Evolutionary conservation across 768 basidiomycete species (phyloP), one percentile per base, ranked within the genome.

Genomic region (Tylopilus subfusipes): DNA sequence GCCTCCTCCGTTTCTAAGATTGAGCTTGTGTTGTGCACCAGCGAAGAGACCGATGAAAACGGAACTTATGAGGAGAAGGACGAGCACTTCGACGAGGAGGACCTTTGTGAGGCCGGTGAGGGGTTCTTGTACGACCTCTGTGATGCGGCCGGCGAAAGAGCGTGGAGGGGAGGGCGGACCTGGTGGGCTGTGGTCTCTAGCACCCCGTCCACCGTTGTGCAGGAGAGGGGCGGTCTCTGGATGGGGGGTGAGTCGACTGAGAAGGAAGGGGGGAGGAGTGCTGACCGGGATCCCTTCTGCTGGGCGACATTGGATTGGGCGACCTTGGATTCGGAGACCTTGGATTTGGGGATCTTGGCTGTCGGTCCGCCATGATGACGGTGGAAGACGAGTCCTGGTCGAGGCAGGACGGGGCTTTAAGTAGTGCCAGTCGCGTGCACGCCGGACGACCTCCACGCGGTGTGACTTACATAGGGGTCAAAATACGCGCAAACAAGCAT

Each of bases 21-120:
- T 81, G 49, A 93, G 78, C 56, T 83, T 85, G 65, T 90, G 87
- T 67, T 92, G 84, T 1, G 87, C 86, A 11, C 97, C 97, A 30
- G 93, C 88, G 69, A 94, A 98, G 5, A 99, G 76, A 11, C 96
- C 96, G 56, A 95, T 86, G 71, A 96, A 95, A n/a, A 91, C 78
- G 8, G 90, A 88, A 59, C 82, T 85, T 45, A 93, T 78, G 43
- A 98, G 78, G 14, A 98, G 78, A 44, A 99, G 78, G 25, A 89
- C 70, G 56, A 98, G 79, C 0, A 82, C 80, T 43, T 90, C 75
- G 19, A 86, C 76, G 12, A 93, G 82, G 2, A 98, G 83, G 48
- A 92, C 75, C 75, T 92, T 89, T 47, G 92, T 86, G 56, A 97
- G 80, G 21, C 87, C 78, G 1, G 93, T 92, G 33, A 98, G 80